These are phyloP conservation scores for Lipomyces starkeyi DNA, from an alignment of 805 yeast species.

Conservation along the genomic window DNA sequence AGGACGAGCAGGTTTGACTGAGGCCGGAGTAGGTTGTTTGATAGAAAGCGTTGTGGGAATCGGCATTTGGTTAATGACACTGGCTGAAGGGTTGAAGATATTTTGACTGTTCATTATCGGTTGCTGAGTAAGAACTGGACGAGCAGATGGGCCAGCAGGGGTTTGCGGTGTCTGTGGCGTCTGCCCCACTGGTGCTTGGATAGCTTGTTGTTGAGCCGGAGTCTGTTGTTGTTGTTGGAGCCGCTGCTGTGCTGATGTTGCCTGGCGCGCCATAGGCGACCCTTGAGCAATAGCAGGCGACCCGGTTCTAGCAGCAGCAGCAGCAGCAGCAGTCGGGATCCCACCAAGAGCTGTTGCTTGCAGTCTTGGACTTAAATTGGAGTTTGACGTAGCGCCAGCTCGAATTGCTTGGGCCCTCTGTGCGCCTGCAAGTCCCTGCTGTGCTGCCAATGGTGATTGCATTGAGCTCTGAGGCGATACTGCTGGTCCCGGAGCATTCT, in stretches of 20 bases:
- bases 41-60: slow-evolving; percentile 74
- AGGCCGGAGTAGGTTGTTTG: slow-evolving; percentile 67
- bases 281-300: slow-evolving; percentile 21
- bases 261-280: slow-evolving; percentile 17
- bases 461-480: slow-evolving; percentile 30
- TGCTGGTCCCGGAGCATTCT: slow-evolving; percentile 25
- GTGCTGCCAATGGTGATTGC: slow-evolving; percentile 22
- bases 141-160: slow-evolving; percentile 41
- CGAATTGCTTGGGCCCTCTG: slow-evolving; percentile 27
- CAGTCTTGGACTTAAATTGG: slow-evolving; percentile 27
- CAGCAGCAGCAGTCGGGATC: slow-evolving; percentile 13
- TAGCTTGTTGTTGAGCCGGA: slow-evolving; percentile 19
- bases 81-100: slow-evolving; percentile 42
- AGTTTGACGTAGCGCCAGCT: slow-evolving; percentile 14
- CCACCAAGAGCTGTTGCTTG: slow-evolving; percentile 14
- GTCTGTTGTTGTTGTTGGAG: slow-evolving; percentile 21
- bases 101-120: slow-evolving; percentile 50
- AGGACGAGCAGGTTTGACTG: slow-evolving; percentile 75
- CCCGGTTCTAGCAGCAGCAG: slow-evolving; percentile 17
- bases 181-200: slow-evolving; percentile 17
- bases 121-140: slow-evolving; percentile 45
- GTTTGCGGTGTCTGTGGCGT: slow-evolving; percentile 14
- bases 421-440: slow-evolving; percentile 6
- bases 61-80: slow-evolving; percentile 43
- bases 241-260: slow-evolving; percentile 39